Base-by-base conservation (phyloP, 1,284 basidiomycete species). In the Mycena sp. region DNA sequence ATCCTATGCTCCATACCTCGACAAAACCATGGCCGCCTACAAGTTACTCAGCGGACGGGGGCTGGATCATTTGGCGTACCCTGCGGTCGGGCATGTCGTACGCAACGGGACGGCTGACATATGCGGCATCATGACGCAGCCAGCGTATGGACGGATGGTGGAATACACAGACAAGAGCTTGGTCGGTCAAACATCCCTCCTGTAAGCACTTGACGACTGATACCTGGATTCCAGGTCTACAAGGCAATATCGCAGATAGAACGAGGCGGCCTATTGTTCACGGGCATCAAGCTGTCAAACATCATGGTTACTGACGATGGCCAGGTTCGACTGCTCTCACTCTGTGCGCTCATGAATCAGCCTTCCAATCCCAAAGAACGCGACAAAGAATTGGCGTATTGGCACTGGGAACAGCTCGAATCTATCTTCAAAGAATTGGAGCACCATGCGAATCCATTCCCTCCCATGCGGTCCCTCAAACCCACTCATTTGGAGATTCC, bases 101-200 rank as follows among this genome's bases (percentile, higher is more conserved):
- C 73, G 78, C 44, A 61, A 67, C 19, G 59, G 53, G 21, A 76
- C 79, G 44, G 78, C 76, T 2, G 65, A 70, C 11, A 67, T 85
- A 7, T 71, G 83, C 29, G 84, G 85, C 2, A 61, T 86, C 30
- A 78, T 86, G 56, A 76, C 74, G 35, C 84, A 85, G 63, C 70
- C 80, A 16, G 70, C 75, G 6, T 60, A 76, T 51, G 85, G 84
- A 56, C 74, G 85, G 51, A 58, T 72, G 26, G 61, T 78, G 6
- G 68, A 75, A 46, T 68, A 70, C 23, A 67, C 72, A 12, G 85
- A 86, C 70, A 61, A 44, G 46, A 44, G 38, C 52, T 29, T n/a
- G 52, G 59, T 61, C 16, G 12, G 59, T 61, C 35, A 19, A 6
- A 28, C 32, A 52, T 12, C 30, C 16, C 30, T 29, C 3, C 12